Base-by-base conservation (phyloP, 2,329 filamentous ascomycete genomes). In the Diplodia mutila region DNA sequence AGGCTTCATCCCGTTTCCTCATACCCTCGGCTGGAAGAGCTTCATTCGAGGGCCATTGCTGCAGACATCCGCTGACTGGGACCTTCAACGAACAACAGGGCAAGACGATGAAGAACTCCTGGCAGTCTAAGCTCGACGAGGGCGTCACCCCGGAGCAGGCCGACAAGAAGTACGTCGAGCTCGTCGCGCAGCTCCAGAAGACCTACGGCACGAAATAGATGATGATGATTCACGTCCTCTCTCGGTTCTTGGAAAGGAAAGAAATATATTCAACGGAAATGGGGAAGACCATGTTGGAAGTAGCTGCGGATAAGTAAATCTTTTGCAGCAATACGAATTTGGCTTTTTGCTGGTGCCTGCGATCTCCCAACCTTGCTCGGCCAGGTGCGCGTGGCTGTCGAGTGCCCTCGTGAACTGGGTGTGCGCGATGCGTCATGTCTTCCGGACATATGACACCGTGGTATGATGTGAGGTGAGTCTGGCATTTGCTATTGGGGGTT, bases 101-200 rank as follows among this genome's bases (percentile, higher is more conserved):
- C 81, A 96, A 95, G 83, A 88, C 88, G 75, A 97, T 96, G 86
- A 87, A 89, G 82, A 86, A 84, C 74, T 88, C 90, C 66, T 97
- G 93, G 93, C 82, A 92, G 81, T 85, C 89, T 76, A 75, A 89
- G 70, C 86, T 87, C 75, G 86, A 93, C 69, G 85, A 89, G 69
- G 87, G 85, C 61, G 77, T 88, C 72, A 87, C 85, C 9, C 75
- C 86, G 69, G 85, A 90, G 71, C 80, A 89, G 71, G 93, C 93
- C 23, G 90, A 96, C 86, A 84, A 87, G 78, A 83, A 86, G 76
- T 97, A 97, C 81, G 86, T 96, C 74, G 83, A 85, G 72, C 82
- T 90, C 69, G 88, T 95, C 71, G 88, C 93, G 80, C 79, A 83
- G 75, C 80, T 96, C 76, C 93, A 95, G 86, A 80, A 75, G 69